Percentiles rank a stretch among this genome's conserved stretches.
Conservation (phyloP, 2,329 filamentous ascomycete genomes). For the Botrytis tulipae region DNA sequence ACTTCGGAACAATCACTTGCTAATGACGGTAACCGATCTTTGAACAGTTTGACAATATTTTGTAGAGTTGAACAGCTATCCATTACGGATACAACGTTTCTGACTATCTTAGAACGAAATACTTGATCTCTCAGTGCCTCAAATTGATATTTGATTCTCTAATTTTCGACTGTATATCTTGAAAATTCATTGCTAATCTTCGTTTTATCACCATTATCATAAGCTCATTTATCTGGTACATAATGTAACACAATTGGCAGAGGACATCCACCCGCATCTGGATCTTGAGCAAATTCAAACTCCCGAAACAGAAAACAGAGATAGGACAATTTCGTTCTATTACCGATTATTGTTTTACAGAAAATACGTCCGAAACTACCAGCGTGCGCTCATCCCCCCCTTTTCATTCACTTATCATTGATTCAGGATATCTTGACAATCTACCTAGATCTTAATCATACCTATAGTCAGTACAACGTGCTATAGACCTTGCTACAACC, state of each 20-base stretch:
- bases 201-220: neutral
- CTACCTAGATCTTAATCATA: too few species aligned
- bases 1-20: too few species aligned
- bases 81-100: neutral
- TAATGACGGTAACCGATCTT: neutral
- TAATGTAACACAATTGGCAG: neutral
- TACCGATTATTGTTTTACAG: neutral
- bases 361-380: neutral
- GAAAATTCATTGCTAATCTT: neutral
- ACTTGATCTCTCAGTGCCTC: too few species aligned
- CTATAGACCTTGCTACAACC: neutral
- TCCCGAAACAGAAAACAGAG: neutral
- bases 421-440: neutral
- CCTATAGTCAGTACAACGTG: neutral
- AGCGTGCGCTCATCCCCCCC: neutral
- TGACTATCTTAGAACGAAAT: too few species aligned
- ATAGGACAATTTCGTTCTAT: neutral
- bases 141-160: neutral
- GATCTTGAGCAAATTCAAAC: neutral
- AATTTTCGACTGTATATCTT: neutral
- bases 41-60: neutral
- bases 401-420: neutral
- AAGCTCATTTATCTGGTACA: too few species aligned
- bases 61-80: neutral
- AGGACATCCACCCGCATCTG: neutral